Base-by-base conservation (phyloP, 306 rosid species). In the Pyrus pyrifolia region DNA sequence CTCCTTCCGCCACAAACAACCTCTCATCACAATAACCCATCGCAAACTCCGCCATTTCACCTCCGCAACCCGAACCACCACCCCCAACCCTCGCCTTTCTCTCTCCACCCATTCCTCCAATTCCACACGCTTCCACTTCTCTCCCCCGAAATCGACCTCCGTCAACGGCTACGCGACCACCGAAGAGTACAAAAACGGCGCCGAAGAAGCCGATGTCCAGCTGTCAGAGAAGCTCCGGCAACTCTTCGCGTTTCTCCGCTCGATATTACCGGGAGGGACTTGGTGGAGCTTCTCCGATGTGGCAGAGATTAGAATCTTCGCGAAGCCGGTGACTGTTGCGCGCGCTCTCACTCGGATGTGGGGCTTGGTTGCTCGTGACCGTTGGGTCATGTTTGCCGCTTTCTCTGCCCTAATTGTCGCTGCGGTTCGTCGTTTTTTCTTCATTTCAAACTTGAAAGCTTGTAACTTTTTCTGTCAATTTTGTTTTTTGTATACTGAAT, bases 201-300 rank as follows among this genome's bases (percentile, higher is more conserved):
- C 29, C 29, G 64, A 61, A 22, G 84, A 80, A 64, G 35, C 71
- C 35, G 77, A 84, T 42, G 74, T 67, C 59, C 84, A 82, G 42
- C 35, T 83, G 29, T 13, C 78, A 3, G 81, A 85, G 45, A 71
- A 60, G 76, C 73, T 90, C 14, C 78, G 83, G 40, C 76, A 81
- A 76, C 84, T 79, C 78, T 7, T 84, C 45, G 69, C 61, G 7
- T 68, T 83, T 33, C 5, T 88, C 22, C 85, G 86, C 30, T 85
- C 87, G 4, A 75, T 95, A 53, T 70, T 90, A 2, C 97, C 97
- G 3, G 97, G 97, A 29, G 98, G 97, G 3, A 73, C 70, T 10
- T 95, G 98, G 97, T 95, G 98, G 97, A 79, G 78, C 72, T 88
- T 92, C 83, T 83, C 88, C 71, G 81, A 83, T 19, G 97, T 82